Percentiles rank a stretch among this genome's conserved stretches.
Evolutionary conservation across 495 filamentous ascomycete genomes (phyloP).

Genomic region (Lasiosphaeria miniovina): DNA sequence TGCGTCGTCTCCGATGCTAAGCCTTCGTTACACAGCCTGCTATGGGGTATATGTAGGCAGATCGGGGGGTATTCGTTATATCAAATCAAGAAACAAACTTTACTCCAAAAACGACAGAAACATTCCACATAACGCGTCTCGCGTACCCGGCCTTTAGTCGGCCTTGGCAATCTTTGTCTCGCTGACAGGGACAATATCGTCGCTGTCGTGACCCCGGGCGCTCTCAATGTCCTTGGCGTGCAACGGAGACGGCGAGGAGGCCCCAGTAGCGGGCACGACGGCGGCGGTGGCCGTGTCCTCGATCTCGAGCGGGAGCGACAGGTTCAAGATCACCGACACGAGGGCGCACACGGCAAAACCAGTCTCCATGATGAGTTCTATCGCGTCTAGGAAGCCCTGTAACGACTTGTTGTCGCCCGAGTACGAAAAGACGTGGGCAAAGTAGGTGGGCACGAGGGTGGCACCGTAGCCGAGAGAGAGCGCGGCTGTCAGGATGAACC

Average conservation of each 20-base stretch:
- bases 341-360: constrained; percentile 72
- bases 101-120: too few species aligned
- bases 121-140: too few species aligned
- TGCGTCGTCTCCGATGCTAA: too few species aligned
- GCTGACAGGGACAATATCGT: neutral
- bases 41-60: too few species aligned
- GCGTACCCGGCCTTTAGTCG: constrained; percentile 2
- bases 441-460: constrained; percentile 77
- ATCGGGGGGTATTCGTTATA: too few species aligned
- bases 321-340: constrained; percentile 68
- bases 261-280: neutral
- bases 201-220: neutral
- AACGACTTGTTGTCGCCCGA: constrained; percentile 65
- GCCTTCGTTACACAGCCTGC: too few species aligned
- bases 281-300: constrained; percentile 40
- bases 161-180: neutral
- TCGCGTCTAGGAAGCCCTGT: constrained; percentile 78
- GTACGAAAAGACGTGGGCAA: constrained; percentile 71
- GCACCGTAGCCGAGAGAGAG: constrained; percentile 77
- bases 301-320: constrained; percentile 68
- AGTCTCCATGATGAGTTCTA: constrained; percentile 76
- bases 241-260: neutral
- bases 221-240: neutral
- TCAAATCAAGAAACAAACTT: too few species aligned
- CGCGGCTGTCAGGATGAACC: constrained; percentile 81